Percentiles rank a stretch among this genome's conserved stretches.
Evolutionary conservation across 768 basidiomycete species (phyloP).

Genomic region (Lactarius hengduanensis): DNA sequence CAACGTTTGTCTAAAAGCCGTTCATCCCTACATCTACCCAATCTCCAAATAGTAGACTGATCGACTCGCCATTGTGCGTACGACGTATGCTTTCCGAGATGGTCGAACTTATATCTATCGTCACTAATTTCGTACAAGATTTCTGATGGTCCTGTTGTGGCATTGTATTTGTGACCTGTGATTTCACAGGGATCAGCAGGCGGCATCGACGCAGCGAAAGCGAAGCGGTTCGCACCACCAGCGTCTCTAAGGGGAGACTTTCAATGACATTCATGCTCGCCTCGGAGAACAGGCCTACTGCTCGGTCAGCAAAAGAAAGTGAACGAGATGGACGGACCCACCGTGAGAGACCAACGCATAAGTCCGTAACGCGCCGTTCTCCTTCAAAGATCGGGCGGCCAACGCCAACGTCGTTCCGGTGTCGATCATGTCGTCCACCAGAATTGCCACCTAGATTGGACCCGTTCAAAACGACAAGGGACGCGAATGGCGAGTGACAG

Average conservation of each 20-base stretch:
- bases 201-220: not conserved
- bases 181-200: not conserved
- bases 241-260: slow-evolving; percentile 71
- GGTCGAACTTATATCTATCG: slow-evolving; percentile 87
- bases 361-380: slow-evolving; percentile 84
- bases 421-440: slow-evolving; percentile 99
- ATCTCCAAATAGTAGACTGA: slow-evolving; percentile 83
- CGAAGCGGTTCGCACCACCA: slow-evolving; percentile 64
- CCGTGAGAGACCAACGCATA: slow-evolving; percentile 94
- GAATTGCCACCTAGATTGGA: slow-evolving; percentile 69
- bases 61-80: slow-evolving; percentile 92
- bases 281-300: slow-evolving; percentile 77
- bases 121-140: slow-evolving; percentile 72
- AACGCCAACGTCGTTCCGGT: slow-evolving; percentile 86
- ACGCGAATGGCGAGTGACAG: not conserved
- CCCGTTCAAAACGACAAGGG: slow-evolving; percentile 22
- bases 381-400: slow-evolving; percentile 81
- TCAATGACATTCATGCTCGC: slow-evolving; percentile 66
- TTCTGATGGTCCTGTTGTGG: slow-evolving; percentile 72
- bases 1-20: slow-evolving; percentile 3
- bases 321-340: slow-evolving; percentile 35
- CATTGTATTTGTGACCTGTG: slow-evolving; percentile 90
- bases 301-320: not conserved
- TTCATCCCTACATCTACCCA: slow-evolving; percentile 51
- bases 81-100: slow-evolving; percentile 95